Conservation (phyloP, 2,329 filamentous ascomycete genomes). For the Colletotrichum lupini region DNA sequence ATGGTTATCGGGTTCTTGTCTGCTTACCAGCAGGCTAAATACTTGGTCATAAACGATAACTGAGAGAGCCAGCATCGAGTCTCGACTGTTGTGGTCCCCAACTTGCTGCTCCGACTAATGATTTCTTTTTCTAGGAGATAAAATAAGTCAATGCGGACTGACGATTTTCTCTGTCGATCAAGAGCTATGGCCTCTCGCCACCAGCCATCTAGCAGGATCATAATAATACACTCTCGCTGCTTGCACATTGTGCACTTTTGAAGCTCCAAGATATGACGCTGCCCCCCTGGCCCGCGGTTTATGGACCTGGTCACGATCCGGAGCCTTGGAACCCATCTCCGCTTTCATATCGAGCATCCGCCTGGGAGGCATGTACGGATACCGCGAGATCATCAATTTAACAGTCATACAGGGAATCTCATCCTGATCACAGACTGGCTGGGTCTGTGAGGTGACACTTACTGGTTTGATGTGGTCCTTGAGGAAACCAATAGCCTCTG, state of each 20-base stretch:
- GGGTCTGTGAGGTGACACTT: neutral
- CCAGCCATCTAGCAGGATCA: neutral
- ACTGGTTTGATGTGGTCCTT: neutral
- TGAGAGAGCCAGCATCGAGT: neutral
- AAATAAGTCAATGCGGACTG: conserved; percentile 14
- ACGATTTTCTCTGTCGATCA: neutral
- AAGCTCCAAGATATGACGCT: neutral
- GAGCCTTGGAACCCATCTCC: neutral
- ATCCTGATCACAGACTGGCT: neutral
- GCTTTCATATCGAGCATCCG: neutral
- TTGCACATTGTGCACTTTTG: neutral
- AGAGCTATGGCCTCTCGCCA: conserved; percentile 1
- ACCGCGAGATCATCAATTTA: neutral
- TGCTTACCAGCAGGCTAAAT: neutral
- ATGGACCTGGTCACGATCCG: neutral
- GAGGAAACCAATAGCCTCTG: neutral
- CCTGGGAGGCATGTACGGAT: neutral
- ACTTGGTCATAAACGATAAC: conserved; percentile 14
- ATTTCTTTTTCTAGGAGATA: conserved; percentile 13
- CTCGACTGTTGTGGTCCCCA: neutral
- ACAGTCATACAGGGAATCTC: neutral
- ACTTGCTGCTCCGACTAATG: neutral
- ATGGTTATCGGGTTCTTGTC: neutral
- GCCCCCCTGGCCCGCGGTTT: neutral
- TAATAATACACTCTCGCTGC: neutral